phyloP scores from a whole-genome alignment of 1,284 basidiomycete species.

The Ganoderma lucidum region DNA sequence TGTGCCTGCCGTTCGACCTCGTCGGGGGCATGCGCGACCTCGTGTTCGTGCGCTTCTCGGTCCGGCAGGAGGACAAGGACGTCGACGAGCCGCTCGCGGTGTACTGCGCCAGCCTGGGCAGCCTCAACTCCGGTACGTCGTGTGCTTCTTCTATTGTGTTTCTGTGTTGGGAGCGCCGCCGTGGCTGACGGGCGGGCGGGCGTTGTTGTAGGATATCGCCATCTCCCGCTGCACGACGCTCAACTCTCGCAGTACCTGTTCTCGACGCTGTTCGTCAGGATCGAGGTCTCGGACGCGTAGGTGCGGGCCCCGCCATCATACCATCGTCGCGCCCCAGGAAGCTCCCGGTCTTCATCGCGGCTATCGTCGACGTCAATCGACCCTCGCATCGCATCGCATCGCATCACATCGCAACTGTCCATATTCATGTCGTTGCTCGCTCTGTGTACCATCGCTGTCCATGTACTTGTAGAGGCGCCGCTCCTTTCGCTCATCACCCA shows the following conservation, averaged over 20 bases:
- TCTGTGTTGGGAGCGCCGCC: background rate
- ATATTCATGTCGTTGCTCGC: background rate
- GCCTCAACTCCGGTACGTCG: conserved; percentile 71
- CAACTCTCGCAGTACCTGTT: conserved; percentile 88
- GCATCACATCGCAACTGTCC: background rate
- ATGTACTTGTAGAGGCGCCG: background rate
- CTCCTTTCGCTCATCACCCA: background rate
- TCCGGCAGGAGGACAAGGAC: conserved; percentile 71
- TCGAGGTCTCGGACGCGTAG: conserved; percentile 54
- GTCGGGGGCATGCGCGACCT: conserved; percentile 83
- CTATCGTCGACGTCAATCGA: background rate
- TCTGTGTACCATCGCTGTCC: background rate
- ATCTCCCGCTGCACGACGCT: conserved; percentile 85
- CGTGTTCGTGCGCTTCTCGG: conserved; percentile 82
- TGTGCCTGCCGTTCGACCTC: conserved; percentile 77
- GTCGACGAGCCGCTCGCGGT: conserved; percentile 74
- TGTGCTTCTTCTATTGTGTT: background rate
- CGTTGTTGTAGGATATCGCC: conserved; percentile 73
- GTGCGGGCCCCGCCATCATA: background rate
- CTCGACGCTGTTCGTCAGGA: conserved; percentile 85
- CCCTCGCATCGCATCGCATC: background rate
- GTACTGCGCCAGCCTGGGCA: conserved; percentile 74
- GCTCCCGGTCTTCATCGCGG: background rate
- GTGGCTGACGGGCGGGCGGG: background rate
- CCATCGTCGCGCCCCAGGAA: no score